Evolutionary conservation across 2,329 filamentous ascomycete genomes (phyloP), one percentile per base, ranked within the genome.

Genomic region (Leptographium flavum): DNA sequence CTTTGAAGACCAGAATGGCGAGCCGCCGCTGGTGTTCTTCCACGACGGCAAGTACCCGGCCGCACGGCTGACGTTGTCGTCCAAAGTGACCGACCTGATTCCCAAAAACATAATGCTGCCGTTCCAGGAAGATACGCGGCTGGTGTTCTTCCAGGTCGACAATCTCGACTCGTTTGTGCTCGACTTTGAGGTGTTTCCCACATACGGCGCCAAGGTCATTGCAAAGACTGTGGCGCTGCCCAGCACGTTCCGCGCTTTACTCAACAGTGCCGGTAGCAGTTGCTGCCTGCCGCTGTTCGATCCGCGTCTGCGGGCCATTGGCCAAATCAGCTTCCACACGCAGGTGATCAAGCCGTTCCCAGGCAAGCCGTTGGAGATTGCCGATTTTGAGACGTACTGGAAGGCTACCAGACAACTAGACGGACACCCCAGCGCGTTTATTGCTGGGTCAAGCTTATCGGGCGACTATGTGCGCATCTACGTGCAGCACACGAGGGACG

Each of bases 321-420:
- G 92, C 6, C 85, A 94, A 56, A 86, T 96, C 53, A 87, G 79
- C 51, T 98, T 98, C 68, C 84, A 85, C 52, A 94, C 87, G 45
- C 88, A 96, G 59, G 87, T 96, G 23, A 93, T 98, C 60, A 95
- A 94, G 57, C 92, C 92, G 0, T 98, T 96, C 65, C 79, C 81
- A 50, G 90, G 92, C 8, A 83, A 87, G 49, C 87, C 92, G 4
- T 69, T 98, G 21, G 92, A 98, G 61, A 95, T 98, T 49, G 94
- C 92, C 1, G 88, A 96, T 57, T 98, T 96, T 55, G 92, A 94
- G 51, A 96, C 92, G 0, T 98, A 98, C 63, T 98, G 92, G 92
- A 98, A 96, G 63, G 90, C 90, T 0, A 98, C 92, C 1, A 94
- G 87, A 56, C 87, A 94, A 54, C 74, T 92, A 40, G 87, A 94